phyloP scores from a whole-genome alignment of 805 yeast species.

The Yueomyces sinensis region DNA sequence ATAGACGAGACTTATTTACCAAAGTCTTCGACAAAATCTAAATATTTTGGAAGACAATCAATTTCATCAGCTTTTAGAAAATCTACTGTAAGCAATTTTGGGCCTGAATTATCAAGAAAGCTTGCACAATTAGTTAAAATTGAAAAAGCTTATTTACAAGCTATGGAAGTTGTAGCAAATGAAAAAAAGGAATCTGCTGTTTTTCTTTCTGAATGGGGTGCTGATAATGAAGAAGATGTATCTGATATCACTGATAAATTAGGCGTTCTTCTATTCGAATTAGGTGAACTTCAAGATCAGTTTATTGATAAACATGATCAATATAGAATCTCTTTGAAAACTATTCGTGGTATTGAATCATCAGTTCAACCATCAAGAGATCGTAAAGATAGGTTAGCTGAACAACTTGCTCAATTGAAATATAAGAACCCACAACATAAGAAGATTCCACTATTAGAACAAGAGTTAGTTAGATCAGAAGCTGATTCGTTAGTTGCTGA shows the following conservation, averaged over 20 bases:
- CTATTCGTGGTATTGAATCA: slow-evolving; percentile 91
- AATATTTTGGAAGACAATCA: slow-evolving; percentile 64
- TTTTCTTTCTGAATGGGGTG: slow-evolving; percentile 97
- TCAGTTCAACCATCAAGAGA: slow-evolving; percentile 98
- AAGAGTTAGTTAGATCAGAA: slow-evolving; percentile 97
- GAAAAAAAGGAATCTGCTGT: slow-evolving; percentile 95
- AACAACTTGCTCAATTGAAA: slow-evolving; percentile 93
- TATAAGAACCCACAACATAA: slow-evolving; percentile 98
- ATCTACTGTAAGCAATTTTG: slow-evolving; percentile 57
- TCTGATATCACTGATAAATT: slow-evolving; percentile 94
- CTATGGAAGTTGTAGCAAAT: slow-evolving; percentile 81
- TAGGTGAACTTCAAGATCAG: slow-evolving; percentile 97
- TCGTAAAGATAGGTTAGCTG: slow-evolving; percentile 94
- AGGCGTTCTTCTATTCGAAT: slow-evolving; percentile 89
- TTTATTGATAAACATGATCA: slow-evolving; percentile 97
- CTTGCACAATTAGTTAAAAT: slow-evolving; percentile 84
- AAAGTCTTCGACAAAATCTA: slow-evolving; percentile 51
- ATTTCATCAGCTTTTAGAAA: slow-evolving; percentile 62
- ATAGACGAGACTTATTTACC: slow-evolving; percentile 60
- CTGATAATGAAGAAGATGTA: slow-evolving; percentile 92
- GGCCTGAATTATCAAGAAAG: slow-evolving; percentile 90
- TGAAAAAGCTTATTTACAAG: slow-evolving; percentile 92
- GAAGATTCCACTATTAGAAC: slow-evolving; percentile 89
- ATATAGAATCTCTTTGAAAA: slow-evolving; percentile 89
- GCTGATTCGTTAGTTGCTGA: slow-evolving; percentile 98